These are phyloP conservation scores for Setaria italica DNA, from an alignment of 202 grass and related monocot genomes.

Conservation along the genomic window DNA sequence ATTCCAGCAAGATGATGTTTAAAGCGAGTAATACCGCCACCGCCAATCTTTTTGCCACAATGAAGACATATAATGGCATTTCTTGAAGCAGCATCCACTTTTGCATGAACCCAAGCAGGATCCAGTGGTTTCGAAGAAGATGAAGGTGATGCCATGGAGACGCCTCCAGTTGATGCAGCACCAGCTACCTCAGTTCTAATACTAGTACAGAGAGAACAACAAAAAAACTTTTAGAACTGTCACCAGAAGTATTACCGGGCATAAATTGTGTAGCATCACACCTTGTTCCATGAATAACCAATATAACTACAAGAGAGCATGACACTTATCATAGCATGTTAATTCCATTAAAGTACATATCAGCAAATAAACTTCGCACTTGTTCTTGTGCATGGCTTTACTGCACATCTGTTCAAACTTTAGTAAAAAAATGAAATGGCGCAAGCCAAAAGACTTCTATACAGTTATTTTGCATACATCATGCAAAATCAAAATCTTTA, in stretches of 20 bases:
- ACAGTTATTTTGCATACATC: background rate
- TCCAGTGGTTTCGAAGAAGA: constrained; percentile 40
- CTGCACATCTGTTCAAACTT: background rate
- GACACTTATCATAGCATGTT: background rate
- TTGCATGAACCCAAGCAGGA: constrained; percentile 71
- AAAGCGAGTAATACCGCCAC: constrained; percentile 69
- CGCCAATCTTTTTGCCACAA: constrained; percentile 71
- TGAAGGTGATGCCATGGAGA: constrained; percentile 35
- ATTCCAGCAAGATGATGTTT: constrained; percentile 82
- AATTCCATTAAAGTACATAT: background rate
- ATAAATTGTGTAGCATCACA: constrained; percentile 4
- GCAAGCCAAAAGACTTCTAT: background rate
- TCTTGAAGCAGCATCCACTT: constrained; percentile 45
- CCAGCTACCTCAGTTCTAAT: constrained; percentile 29
- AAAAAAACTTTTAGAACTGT: constrained; percentile 11
- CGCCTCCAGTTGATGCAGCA: constrained; percentile 31
- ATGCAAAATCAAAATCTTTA: background rate
- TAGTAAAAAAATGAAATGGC: background rate
- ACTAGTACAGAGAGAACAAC: background rate
- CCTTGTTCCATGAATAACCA: background rate
- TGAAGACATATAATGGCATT: constrained; percentile 63
- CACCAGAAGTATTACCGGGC: background rate
- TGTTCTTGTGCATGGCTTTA: background rate
- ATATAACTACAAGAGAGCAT: background rate
- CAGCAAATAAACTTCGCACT: background rate